A percentile compares a stretch with the other conserved stretches of the same genome.
phyloP scores from a whole-genome alignment of 148 eudicot species.

The Rhododendron molle region DNA sequence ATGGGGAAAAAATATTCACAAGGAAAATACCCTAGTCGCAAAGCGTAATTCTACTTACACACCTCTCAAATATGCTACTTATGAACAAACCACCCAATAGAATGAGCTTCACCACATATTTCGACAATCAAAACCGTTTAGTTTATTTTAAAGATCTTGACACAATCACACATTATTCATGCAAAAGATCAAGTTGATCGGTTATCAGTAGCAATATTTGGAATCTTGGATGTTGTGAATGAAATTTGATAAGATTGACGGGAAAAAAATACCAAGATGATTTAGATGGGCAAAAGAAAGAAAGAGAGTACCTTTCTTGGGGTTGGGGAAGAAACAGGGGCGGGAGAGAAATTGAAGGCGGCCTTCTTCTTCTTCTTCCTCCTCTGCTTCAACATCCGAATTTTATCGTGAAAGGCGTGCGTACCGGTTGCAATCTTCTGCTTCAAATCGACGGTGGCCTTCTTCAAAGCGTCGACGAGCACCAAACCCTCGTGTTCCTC shows the following conservation, averaged over 20 bases:
- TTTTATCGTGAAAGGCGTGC: not conserved
- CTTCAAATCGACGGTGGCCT: slow-evolving; percentile 12
- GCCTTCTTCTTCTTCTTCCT: slow-evolving; percentile 27
- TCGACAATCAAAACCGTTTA: too few species aligned
- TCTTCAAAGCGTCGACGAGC: not conserved
- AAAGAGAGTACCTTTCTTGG: slow-evolving; percentile 9
- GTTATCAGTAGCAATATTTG: too few species aligned
- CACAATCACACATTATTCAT: too few species aligned
- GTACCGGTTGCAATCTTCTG: slow-evolving; percentile 16
- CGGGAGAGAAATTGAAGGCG: slow-evolving; percentile 17
- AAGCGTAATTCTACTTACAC: too few species aligned
- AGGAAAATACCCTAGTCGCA: too few species aligned
- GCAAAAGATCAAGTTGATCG: too few species aligned
- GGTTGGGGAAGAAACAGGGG: not conserved
- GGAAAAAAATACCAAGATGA: not conserved
- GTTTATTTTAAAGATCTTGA: too few species aligned
- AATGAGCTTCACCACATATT: too few species aligned
- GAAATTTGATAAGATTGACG: not conserved
- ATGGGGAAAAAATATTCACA: too few species aligned
- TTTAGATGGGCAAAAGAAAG: not conserved
- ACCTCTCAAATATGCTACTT: too few species aligned
- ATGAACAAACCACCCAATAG: too few species aligned
- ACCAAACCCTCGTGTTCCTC: not conserved
- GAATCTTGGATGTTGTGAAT: not conserved
- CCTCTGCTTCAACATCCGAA: slow-evolving; percentile 10